These are phyloP conservation scores for Annulohypoxylon bovei DNA, from an alignment of 495 filamentous ascomycete genomes.

Conservation along the genomic window DNA sequence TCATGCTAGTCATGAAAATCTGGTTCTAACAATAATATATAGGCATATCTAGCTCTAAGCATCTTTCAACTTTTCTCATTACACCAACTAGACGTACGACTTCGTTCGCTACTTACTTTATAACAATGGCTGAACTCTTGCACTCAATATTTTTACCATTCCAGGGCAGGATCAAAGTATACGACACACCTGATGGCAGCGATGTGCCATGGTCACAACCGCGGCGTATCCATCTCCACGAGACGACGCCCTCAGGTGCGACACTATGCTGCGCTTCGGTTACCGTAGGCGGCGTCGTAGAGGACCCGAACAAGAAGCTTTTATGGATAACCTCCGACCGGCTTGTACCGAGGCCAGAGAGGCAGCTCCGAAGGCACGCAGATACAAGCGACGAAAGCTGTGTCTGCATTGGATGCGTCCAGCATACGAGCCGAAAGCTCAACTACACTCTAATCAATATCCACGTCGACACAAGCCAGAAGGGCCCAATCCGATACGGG, in stretches of 20 bases:
- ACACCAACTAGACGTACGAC: neutral
- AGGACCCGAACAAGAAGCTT: neutral
- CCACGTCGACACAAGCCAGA: neutral
- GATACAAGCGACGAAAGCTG: slow-evolving; percentile 16
- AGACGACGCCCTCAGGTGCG: neutral
- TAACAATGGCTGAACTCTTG: neutral
- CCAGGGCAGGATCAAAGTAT: slow-evolving; percentile 10
- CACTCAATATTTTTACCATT: neutral
- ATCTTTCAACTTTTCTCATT: neutral
- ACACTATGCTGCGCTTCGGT: slow-evolving; percentile 12
- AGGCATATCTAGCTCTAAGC: too few relatives aligned
- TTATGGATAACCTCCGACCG: slow-evolving; percentile 13
- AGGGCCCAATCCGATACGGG: neutral
- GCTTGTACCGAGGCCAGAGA: neutral
- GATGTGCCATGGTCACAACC: slow-evolving; percentile 10
- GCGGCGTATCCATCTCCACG: slow-evolving; percentile 20
- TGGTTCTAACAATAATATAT: neutral
- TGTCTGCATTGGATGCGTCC: neutral
- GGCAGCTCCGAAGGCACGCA: neutral
- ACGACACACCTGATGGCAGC: slow-evolving; percentile 1
- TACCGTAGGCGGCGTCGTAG: slow-evolving; percentile 19
- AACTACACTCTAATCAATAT: slow-evolving; percentile 11
- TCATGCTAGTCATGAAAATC: neutral
- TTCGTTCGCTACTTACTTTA: neutral
- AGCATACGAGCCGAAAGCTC: neutral